Base-by-base conservation (phyloP, 495 filamentous ascomycete species). In the Aspergillus saccharolyticus region DNA sequence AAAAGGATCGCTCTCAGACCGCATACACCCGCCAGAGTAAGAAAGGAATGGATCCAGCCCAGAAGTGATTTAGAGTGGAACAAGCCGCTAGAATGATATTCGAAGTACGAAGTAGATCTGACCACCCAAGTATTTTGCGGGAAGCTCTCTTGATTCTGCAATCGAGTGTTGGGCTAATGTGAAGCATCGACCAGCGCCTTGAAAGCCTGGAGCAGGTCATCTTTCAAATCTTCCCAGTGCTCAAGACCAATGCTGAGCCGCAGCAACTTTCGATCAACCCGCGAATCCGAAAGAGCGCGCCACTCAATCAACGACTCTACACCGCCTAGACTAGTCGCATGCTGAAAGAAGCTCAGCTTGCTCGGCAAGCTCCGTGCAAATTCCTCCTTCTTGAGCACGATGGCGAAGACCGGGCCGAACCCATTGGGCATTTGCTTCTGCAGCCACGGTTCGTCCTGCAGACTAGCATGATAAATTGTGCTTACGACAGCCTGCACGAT, bases 321-420 rank as follows among this genome's bases (percentile, higher is more conserved):
- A 6, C 89, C 89, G 1, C 91, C 91, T n/a, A 96, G 69, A 68
- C 87, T 91, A 4, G 91, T 96, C 5, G 91, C 90, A 76, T 96
- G 91, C 59, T 91, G 87, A 76, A 95, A 96, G 42, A 92, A 77
- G 25, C 76, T 47, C 65, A 95, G 63, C 74, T 86, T 82, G 60
- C 84, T 86, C 19, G 91, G 91, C 53, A 96, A 64, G 42, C 69
- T 67, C 46, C 77, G 76, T 4, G 91, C 90, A 25, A 80, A 66
- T n/a, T 74, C 70, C 61, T 78, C 75, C 2, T 69, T 73, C 55
- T 78, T 74, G 75, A 89, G 75, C 22, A 70, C 74, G 18, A 94
- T 74, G 1, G 85, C 74, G 65, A 96, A 96, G 7, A 96, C 91
- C 1, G 91, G 85, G 0, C 89, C 89, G 64, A 80, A 92, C 0